These are phyloP conservation scores for Xerocomus potaroensis DNA, from an alignment of 768 basidiomycete species.

Conservation along the genomic window DNA sequence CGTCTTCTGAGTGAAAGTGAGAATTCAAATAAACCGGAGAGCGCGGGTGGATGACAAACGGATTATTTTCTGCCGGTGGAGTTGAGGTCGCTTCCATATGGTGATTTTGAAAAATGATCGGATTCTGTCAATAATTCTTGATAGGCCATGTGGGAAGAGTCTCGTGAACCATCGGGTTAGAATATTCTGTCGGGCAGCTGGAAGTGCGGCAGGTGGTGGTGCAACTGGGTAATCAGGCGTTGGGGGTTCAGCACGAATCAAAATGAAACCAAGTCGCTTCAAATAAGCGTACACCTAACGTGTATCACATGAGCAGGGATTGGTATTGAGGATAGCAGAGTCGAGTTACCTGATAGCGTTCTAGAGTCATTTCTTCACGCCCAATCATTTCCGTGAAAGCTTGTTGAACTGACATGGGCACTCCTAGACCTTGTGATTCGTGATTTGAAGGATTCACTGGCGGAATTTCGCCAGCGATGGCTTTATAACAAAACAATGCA, in stretches of 20 bases:
- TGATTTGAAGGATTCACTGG: conserved; percentile 7
- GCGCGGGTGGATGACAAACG: conserved; percentile 33
- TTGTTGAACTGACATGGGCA: conserved; percentile 89
- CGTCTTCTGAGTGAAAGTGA: conserved; percentile 42
- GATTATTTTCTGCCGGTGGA: conserved; percentile 49
- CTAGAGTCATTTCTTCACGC: conserved; percentile 68
- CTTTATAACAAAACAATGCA: conserved; percentile 78
- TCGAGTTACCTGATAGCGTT: conserved; percentile 74
- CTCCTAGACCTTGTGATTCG: conserved; percentile 46
- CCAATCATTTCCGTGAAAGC: conserved; percentile 86
- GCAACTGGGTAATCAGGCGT: conserved; percentile 49
- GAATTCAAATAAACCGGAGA: background rate
- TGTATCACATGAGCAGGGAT: conserved; percentile 1
- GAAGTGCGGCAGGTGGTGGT: conserved; percentile 31
- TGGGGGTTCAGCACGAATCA: conserved; percentile 71
- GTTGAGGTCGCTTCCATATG: conserved; percentile 69
- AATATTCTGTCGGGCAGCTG: conserved; percentile 5
- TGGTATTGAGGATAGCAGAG: conserved; percentile 6
- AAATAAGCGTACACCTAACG: conserved; percentile 87
- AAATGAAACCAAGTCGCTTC: conserved; percentile 84
- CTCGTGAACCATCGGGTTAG: background rate
- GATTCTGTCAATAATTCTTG: conserved; percentile 2
- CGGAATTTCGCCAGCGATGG: conserved; percentile 30
- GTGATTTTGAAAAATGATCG: conserved; percentile 15
- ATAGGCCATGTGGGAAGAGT: conserved; percentile 14